Evolutionary conservation across 192 early-diverging fungal species (phyloP), one percentile per base, ranked within the genome.

Genomic region (Coemansia sp.): DNA sequence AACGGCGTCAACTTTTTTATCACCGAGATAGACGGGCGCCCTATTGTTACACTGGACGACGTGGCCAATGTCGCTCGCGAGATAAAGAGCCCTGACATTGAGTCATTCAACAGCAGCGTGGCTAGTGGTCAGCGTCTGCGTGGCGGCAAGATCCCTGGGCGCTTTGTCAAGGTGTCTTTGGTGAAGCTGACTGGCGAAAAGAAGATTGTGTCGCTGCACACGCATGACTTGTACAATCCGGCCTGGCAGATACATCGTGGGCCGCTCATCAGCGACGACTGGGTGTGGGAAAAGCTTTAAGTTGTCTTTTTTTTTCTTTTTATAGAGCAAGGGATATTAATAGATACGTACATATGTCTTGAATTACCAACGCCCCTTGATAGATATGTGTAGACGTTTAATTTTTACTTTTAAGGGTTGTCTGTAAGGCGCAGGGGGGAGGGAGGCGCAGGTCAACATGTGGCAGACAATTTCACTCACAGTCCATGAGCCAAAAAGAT

Each of bases 211-310:
- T 67, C 71, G 0, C 38, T 79, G 3, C 71, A 55, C 34, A 79
- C 76, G 10, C 64, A 74, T 34, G 76, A 79, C 58, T 72, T 70
- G 24, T 71, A 79, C 71, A 44, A 68, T 35, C 68, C 71, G 4
- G 60, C 71, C 15, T 74, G 71, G 71, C 76, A 75, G 37, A 63
- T 75, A 3, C 20, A 16, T 4, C 73, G 73, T 34, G 73, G 73
- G 12, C 67, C 67, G 18, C 58, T 27, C 39, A 59, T 69, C 47
- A 68, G 69, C 40, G 67, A 69, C 59, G 27, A 61, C 8, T 75
- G 73, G 73, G 58, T 65, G n/a, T 66, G 16, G 38, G 68, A 75
- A 37, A 32, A n/a, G 22, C 27, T 75, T 8, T 75, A 75, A 75
- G 43, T 15, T 60, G 52, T 15, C 52, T 13, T 35, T 62, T 56